These are phyloP conservation scores for Yamadazyma dendronema DNA, from an alignment of 1,139 yeast genomes.

Conservation along the genomic window DNA sequence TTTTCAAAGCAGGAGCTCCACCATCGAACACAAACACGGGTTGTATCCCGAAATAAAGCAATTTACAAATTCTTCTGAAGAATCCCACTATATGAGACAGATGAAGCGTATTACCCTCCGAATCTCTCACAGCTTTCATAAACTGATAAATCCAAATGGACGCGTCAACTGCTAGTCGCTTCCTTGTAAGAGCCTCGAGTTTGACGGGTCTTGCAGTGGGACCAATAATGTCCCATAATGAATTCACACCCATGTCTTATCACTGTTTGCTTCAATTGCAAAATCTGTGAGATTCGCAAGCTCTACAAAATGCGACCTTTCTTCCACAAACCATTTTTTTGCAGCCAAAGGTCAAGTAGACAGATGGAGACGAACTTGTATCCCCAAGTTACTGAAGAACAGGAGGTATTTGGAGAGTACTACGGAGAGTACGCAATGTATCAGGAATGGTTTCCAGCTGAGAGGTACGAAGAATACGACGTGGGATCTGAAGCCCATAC, in stretches of 20 bases:
- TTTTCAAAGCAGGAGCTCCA: slow-evolving; percentile 85
- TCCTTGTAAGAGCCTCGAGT: slow-evolving; percentile 75
- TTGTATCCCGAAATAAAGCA: slow-evolving; percentile 80
- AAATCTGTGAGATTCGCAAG: background rate
- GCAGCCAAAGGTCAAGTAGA: slow-evolving; percentile 3
- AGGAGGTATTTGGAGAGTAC: too few relatives aligned
- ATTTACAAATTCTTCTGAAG: slow-evolving; percentile 87
- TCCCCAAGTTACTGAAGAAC: too few relatives aligned
- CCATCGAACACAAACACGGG: slow-evolving; percentile 99
- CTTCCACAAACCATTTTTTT: slow-evolving; percentile 1
- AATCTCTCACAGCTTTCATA: slow-evolving; percentile 87
- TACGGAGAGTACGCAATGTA: too few relatives aligned
- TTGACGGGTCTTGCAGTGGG: slow-evolving; percentile 91
- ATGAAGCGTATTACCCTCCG: slow-evolving; percentile 73
- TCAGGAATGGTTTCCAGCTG: too few relatives aligned
- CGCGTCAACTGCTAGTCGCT: slow-evolving; percentile 90
- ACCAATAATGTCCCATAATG: slow-evolving; percentile 89
- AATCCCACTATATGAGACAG: slow-evolving; percentile 93
- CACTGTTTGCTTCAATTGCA: background rate
- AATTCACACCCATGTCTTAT: slow-evolving; percentile 83
- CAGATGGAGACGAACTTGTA: background rate
- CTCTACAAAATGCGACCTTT: background rate
- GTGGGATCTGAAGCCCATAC: too few relatives aligned
- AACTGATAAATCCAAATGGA: slow-evolving; percentile 99
- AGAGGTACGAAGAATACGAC: too few relatives aligned